Evolutionary conservation across 2,329 filamentous ascomycete genomes (phyloP).

Genomic region (Trichothecium sympodiale): DNA sequence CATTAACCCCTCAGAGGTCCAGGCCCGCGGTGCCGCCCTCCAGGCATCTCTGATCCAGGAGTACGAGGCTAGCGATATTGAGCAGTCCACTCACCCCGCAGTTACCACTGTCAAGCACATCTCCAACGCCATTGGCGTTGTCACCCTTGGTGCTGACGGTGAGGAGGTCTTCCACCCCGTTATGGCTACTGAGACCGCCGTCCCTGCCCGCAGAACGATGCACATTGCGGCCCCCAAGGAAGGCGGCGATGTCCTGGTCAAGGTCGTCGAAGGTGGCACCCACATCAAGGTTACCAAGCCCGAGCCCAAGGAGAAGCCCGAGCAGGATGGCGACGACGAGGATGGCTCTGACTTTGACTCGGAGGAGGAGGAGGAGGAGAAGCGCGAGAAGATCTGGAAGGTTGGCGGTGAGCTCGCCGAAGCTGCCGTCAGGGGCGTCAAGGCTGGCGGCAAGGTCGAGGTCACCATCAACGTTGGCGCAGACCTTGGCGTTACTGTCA

Average conservation of each 20-base stretch:
- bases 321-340: conserved; percentile 48
- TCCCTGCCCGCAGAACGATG: conserved; percentile 76
- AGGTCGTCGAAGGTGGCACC: conserved; percentile 75
- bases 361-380: conserved; percentile 77
- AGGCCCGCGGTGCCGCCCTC: conserved; percentile 82
- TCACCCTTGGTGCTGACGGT: conserved; percentile 48
- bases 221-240: conserved; percentile 66
- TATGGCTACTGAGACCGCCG: conserved; percentile 75
- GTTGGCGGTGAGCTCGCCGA: conserved; percentile 73
- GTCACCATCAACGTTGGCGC: conserved; percentile 79
- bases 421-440: conserved; percentile 69
- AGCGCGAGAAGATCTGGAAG: conserved; percentile 87
- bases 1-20: conserved; percentile 88
- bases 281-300: conserved; percentile 92
- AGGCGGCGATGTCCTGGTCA: conserved; percentile 80
- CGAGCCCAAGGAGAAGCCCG: conserved; percentile 66
- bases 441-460: conserved; percentile 86
- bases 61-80: conserved; percentile 87
- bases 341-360: conserved; percentile 49
- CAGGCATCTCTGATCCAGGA: conserved; percentile 91
- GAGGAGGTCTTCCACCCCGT: conserved; percentile 69
- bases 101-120: conserved; percentile 92
- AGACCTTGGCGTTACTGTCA: conserved; percentile 70
- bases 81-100: conserved; percentile 89
- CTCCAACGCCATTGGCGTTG: conserved; percentile 75